phyloP scores from a whole-genome alignment of 208 protist species.

The Endotrypanum monterogeii region DNA sequence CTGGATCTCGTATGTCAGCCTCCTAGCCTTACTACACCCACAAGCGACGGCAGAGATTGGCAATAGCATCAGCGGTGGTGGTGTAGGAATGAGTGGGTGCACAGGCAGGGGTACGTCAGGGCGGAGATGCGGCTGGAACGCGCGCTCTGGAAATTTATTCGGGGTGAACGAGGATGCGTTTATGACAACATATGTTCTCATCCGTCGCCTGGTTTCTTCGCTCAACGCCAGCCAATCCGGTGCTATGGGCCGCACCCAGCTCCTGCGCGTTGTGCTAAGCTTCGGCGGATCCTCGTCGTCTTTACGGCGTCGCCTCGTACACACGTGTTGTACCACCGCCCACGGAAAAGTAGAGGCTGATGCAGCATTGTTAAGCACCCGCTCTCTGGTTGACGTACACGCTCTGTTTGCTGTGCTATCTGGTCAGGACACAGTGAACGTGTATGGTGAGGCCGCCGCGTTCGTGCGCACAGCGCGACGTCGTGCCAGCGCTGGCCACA shows the following conservation, averaged over 20 bases:
- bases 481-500: conserved; percentile 2
- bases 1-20: conserved; percentile 38
- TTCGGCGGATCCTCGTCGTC: conserved; percentile 38
- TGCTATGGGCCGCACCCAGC: conserved; percentile 26
- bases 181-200: conserved; percentile 6
- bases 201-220: conserved; percentile 20
- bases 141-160: neutral
- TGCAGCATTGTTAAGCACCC: conserved; percentile 31
- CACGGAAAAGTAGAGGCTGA: conserved; percentile 1
- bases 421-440: conserved; percentile 40
- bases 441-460: conserved; percentile 45
- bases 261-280: conserved; percentile 30
- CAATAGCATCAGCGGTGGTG: neutral
- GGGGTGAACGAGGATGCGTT: conserved; percentile 15
- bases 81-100: neutral
- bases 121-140: neutral
- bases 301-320: conserved; percentile 30
- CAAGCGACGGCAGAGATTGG: too few relatives aligned
- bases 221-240: conserved; percentile 8
- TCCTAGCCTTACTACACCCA: conserved; percentile 25
- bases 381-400: conserved; percentile 46
- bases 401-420: conserved; percentile 53
- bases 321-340: conserved; percentile 7
- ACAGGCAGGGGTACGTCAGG: neutral
- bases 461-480: conserved; percentile 31